Evolutionary conservation across 768 basidiomycete species (phyloP).

Genomic region (Boletus rubroflammeus): DNA sequence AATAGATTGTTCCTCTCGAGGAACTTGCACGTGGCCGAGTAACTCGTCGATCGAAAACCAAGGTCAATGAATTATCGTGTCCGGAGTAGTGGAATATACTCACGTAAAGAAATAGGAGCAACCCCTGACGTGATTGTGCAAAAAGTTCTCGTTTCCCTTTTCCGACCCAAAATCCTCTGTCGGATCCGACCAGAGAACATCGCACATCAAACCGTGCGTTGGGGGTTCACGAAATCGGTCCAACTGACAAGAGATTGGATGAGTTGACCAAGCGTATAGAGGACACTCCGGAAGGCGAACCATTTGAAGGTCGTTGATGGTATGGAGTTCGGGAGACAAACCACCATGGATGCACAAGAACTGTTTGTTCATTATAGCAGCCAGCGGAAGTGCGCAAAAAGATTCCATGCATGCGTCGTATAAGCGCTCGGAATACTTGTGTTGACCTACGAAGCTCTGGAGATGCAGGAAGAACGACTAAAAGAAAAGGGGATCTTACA

Average conservation of each 20-base stretch:
- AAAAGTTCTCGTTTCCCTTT: constrained; percentile 59
- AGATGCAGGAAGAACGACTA: constrained; percentile 1
- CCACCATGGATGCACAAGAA: constrained; percentile 77
- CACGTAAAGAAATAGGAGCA: constrained; percentile 77
- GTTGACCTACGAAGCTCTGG: constrained; percentile 46
- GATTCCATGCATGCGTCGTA: constrained; percentile 74
- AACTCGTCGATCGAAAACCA: constrained; percentile 38
- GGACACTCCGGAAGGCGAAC: constrained; percentile 34
- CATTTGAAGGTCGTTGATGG: constrained; percentile 59
- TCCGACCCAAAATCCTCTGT: constrained; percentile 69
- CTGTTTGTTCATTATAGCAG: constrained; percentile 78
- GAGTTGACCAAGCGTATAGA: background rate
- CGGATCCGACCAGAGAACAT: constrained; percentile 74
- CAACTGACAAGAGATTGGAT: constrained; percentile 38
- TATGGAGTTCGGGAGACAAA: constrained; percentile 65
- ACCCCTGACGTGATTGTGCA: constrained; percentile 71
- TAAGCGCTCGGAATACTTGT: constrained; percentile 71
- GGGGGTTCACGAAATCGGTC: constrained; percentile 74
- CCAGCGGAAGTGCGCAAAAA: constrained; percentile 68
- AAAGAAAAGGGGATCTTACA: constrained; percentile 10
- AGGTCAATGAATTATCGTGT: background rate
- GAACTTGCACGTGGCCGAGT: constrained; percentile 89
- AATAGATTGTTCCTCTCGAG: constrained; percentile 86
- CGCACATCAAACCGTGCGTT: constrained; percentile 71
- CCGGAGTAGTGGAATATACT: constrained; percentile 14